Evolutionary conservation across 306 rosid species (phyloP), one percentile per base, ranked within the genome.

Genomic region (Sindora glabra): DNA sequence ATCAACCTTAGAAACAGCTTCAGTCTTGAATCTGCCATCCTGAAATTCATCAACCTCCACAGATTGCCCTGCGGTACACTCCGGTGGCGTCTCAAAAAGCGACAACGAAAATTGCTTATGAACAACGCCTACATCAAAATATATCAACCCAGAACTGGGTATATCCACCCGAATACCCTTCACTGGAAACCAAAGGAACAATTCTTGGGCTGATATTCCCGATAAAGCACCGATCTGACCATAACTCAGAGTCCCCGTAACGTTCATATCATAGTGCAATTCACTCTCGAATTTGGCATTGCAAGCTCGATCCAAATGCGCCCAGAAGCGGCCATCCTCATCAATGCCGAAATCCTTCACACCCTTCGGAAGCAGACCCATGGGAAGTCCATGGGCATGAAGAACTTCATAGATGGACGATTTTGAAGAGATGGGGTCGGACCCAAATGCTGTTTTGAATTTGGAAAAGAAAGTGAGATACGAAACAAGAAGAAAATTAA

Each of bases 131-230:
- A 90, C 95, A 48, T 87, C 86, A 41, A 90, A 87, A 74, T 87
- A 84, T 62, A 90, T 90, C 54, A 84, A 46, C 7, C 97, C 97
- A 5, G 97, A 65, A 64, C 76, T 84, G 0, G 97, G 97, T 6
- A 90, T 51, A 50, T 90, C 97, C n/a, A 90, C 94, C 11, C 85
- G 72, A 54, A 90, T 90, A 14, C 79, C 88, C 62, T 72, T 79
- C 14, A 90, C 97, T 4, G 68, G 77, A n/a, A 90, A 66, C 97
- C 97, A 87, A 21, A 90, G 87, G 59, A 90, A 90, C 9, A 90
- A 71, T 59, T 90, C 97, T 67, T 82, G 88, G 5, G 97, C 94
- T 27, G 86, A 65, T 9, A 90, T 75, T 5, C 97, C 97, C 1
- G 78, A 59, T 48, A 90, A 46, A 3, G 63, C 56, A 7, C 76